A percentile compares a stretch with the other conserved stretches of the same genome.
These are phyloP conservation scores for Candida insectorum DNA, from an alignment of 805 yeast species.

Conservation along the genomic window DNA sequence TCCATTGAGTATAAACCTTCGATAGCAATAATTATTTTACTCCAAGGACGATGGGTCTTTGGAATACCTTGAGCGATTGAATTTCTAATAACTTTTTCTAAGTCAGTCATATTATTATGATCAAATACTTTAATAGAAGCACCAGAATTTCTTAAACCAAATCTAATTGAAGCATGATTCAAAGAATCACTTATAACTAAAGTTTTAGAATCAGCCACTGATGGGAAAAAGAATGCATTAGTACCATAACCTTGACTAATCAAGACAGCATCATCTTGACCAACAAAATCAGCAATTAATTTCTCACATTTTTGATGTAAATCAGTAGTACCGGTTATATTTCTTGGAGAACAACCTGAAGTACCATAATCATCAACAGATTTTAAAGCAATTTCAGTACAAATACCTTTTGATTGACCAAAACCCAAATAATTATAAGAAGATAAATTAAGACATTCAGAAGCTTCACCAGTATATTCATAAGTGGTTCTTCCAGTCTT, in stretches of 20 bases:
- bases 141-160: constrained; percentile 90
- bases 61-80: constrained; percentile 94
- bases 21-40: constrained; percentile 76
- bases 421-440: constrained; percentile 95
- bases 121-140: constrained; percentile 89
- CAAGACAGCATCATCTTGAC: constrained; percentile 82
- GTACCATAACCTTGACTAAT: constrained; percentile 97
- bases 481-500: constrained; percentile 63
- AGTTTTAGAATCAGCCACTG: constrained; percentile 82
- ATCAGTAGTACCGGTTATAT: constrained; percentile 70
- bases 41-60: constrained; percentile 95
- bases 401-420: constrained; percentile 90
- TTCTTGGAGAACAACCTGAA: constrained; percentile 75
- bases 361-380: constrained; percentile 70
- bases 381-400: constrained; percentile 75
- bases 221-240: constrained; percentile 80
- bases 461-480: constrained; percentile 70
- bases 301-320: constrained; percentile 72
- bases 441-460: constrained; percentile 78
- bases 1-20: constrained; percentile 94
- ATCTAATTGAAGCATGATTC: constrained; percentile 93
- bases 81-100: constrained; percentile 76
- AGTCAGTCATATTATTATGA: constrained; percentile 82
- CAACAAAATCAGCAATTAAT: constrained; percentile 79
- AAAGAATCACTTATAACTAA: constrained; percentile 90